phyloP scores from a whole-genome alignment of 2,329 filamentous ascomycete genomes.

The Nannizziopsis arthrosporioides region DNA sequence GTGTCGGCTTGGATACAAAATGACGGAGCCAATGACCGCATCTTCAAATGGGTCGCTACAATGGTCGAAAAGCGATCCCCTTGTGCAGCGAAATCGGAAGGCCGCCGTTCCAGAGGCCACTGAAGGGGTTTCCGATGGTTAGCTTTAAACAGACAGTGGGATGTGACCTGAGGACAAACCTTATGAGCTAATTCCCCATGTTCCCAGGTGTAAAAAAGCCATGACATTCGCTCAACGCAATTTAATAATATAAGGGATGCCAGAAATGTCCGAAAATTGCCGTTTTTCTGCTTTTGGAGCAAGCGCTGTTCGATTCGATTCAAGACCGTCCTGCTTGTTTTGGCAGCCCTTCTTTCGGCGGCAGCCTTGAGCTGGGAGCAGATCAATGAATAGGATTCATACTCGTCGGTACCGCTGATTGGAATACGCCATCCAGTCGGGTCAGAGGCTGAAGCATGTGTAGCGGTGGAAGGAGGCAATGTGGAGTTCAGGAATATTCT shows the following conservation, averaged over 20 bases:
- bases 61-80: slow-evolving; percentile 48
- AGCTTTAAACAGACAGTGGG: not conserved
- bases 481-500: slow-evolving; percentile 40
- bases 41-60: slow-evolving; percentile 46
- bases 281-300: slow-evolving; percentile 46
- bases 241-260: slow-evolving; percentile 47
- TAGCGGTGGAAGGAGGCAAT: slow-evolving; percentile 25
- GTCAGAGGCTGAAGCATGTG: slow-evolving; percentile 27
- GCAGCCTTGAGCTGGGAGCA: slow-evolving; percentile 44
- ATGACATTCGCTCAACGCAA: slow-evolving; percentile 49
- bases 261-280: slow-evolving; percentile 49
- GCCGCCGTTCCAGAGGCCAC: slow-evolving; percentile 46
- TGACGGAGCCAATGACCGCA: slow-evolving; percentile 41
- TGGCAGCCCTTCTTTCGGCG: slow-evolving; percentile 43
- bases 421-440: slow-evolving; percentile 32
- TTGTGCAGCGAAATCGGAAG: slow-evolving; percentile 43
- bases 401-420: slow-evolving; percentile 30
- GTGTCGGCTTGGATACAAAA: slow-evolving; percentile 28
- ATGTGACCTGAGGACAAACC: not conserved
- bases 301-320: slow-evolving; percentile 50
- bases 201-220: slow-evolving; percentile 46
- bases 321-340: slow-evolving; percentile 44
- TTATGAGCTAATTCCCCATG: slow-evolving; percentile 24
- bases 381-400: slow-evolving; percentile 40
- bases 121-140: slow-evolving; percentile 11